A percentile compares a stretch with the other conserved stretches of the same genome.
phyloP scores from a whole-genome alignment of 2,329 filamentous ascomycete species.

The Lizonia empirigonia region DNA sequence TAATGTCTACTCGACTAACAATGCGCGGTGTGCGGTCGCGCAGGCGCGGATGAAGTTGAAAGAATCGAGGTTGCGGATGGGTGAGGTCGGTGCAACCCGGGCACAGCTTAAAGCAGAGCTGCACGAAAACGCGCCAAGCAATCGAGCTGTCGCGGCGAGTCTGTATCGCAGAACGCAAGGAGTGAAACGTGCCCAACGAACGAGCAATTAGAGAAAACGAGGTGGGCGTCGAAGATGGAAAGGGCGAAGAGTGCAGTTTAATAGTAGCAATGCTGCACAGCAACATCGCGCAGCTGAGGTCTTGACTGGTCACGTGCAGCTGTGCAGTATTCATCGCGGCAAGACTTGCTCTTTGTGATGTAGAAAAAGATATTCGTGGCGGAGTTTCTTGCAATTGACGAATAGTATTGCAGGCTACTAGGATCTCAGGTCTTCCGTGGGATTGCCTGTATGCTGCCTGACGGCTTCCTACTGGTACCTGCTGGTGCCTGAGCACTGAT shows the following conservation, averaged over 20 bases:
- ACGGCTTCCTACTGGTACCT: constrained; percentile 34
- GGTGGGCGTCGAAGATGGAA: background rate
- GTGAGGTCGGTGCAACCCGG: constrained; percentile 19
- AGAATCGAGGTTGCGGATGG: constrained; percentile 20
- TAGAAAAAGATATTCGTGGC: background rate
- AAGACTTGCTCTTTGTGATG: constrained; percentile 5
- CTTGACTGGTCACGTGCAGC: constrained; percentile 7
- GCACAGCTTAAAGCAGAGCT: constrained; percentile 25
- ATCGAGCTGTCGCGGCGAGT: constrained; percentile 30
- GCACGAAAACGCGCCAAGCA: constrained; percentile 45
- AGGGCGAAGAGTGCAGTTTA: constrained; percentile 3
- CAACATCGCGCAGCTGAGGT: background rate
- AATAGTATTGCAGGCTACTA: background rate
- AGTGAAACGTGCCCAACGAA: constrained; percentile 30
- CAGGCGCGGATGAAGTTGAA: constrained; percentile 26
- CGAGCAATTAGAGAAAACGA: constrained; percentile 11
- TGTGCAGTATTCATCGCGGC: constrained; percentile 2
- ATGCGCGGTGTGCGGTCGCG: constrained; percentile 28
- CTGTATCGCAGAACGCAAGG: constrained; percentile 5
- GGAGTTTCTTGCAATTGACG: background rate
- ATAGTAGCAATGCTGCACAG: constrained; percentile 3
- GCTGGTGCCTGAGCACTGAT: constrained; percentile 37
- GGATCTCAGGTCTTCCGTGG: background rate
- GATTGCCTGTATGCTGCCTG: constrained; percentile 22
- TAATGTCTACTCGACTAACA: constrained; percentile 21